Conservation (phyloP, 1,284 basidiomycete species). For the Chondrostereum purpureum region DNA sequence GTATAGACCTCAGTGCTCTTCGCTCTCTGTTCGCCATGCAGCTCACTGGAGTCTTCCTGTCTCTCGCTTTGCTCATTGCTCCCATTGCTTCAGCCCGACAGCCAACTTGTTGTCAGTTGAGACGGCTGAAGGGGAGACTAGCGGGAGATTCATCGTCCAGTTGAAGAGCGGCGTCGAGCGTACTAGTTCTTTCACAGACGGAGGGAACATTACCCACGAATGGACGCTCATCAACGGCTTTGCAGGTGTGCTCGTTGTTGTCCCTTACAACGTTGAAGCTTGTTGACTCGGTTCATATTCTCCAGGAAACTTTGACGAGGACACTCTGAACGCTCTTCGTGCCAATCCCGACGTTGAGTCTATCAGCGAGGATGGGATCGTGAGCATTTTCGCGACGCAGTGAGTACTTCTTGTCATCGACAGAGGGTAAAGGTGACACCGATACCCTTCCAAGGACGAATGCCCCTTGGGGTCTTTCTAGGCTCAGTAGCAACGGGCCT, state of each 20-base stretch:
- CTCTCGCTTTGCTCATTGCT: not conserved
- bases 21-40: not conserved
- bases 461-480: constrained; percentile 29
- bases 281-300: constrained; percentile 1
- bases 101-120: constrained; percentile 26
- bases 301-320: constrained; percentile 42
- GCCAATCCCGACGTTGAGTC: constrained; percentile 61
- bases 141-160: constrained; percentile 48
- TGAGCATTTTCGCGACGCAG: constrained; percentile 31
- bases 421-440: not conserved
- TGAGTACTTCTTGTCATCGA: constrained; percentile 8
- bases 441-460: constrained; percentile 16
- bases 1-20: not conserved
- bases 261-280: not conserved
- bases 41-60: not conserved
- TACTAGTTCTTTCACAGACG: constrained; percentile 22
- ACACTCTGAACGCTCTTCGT: constrained; percentile 54
- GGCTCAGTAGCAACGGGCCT: constrained; percentile 20
- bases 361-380: constrained; percentile 61
- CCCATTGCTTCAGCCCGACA: not conserved
- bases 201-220: constrained; percentile 23
- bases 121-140: constrained; percentile 24
- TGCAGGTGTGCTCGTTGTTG: constrained; percentile 37
- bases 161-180: constrained; percentile 46
- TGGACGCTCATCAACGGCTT: constrained; percentile 45